Evolutionary conservation across 208 protist genomes (phyloP), one percentile per base, ranked within the genome.

Genomic region (Trypanosoma melophagium): DNA sequence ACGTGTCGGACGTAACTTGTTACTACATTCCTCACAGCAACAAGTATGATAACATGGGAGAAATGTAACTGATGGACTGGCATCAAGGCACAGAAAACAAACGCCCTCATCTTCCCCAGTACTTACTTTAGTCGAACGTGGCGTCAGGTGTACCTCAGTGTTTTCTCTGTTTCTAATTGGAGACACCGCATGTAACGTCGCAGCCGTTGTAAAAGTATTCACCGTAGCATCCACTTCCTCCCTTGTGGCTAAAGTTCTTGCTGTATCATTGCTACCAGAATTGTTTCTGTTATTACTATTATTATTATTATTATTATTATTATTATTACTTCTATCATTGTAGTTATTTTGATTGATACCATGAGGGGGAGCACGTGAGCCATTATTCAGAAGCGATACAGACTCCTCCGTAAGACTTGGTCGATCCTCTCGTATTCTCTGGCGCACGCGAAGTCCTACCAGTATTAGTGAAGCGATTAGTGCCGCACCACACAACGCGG

Each of bases 1-100:
- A 44, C 67, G 25, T 17, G 58, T 66, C 3, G 81, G 81, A 14
- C 81, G 69, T 19, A 87, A 50, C 14, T 74, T 73, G 21, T 75
- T 81, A 60, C 74, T 79, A 53, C 81, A 87, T 3, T 22, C 45
- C 67, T 83, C 77, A 51, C 81, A 87, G 63, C 77, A 87, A 60
- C 77, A 83, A 3, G 75, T 80, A 60, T 87, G 81, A 49, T 87
- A 76, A 62, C 81, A 87, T 24, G 81, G 81, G 35, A 87, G 66
- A 68, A 83, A 83, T 45, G 81, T 80, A 54, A 87, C 81, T 1
- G 71, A 60, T 7, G 81, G 50, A 5, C 52, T 58, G 2, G 71
- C 61, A 55, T 71, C 74, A 28, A 83, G 69, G 41, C 81, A 87
- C 14, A 87, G 63, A 68, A 73, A 79, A 60, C 81, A 87, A 54